Base-by-base conservation (phyloP, 2,329 filamentous ascomycete genomes). In the Mariannaea sp. region DNA sequence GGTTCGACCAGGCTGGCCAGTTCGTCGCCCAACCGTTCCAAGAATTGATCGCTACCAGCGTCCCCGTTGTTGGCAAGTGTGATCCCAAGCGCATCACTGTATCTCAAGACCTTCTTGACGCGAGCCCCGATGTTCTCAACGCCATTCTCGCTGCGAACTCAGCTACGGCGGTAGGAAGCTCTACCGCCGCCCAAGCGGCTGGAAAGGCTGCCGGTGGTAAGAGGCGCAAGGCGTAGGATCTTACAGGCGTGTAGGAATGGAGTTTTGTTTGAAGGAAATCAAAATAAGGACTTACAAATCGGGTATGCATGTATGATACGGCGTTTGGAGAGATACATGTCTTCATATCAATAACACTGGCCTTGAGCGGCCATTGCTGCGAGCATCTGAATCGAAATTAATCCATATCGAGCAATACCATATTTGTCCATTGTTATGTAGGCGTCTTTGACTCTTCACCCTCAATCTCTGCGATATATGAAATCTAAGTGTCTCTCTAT, bases 1-100 rank as follows among this genome's bases (percentile, higher is more conserved):
- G 89, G 88, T 94, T 93, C 64, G 88, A 95, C 71, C 76, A 75
- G 49, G 76, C 79, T 33, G 90, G 90, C 43, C 82, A 80, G 70
- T 92, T 94, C 69, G 81, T 92, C 39, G 81, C 84, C 7, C 77
- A 83, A 61, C 89, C 90, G 5, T 92, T 94, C 73, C 90, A 94
- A 79, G 82, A 86, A 68, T 84, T 90, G 75, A 77, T 94, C 41
- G 89, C 88, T 9, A 80, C 80, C n/a, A 79, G 81, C 33, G 78
- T 93, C 3, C 82, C 85, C 1, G 68, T 81, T 26, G 80, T 93
- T 56, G 89, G 86, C 44, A 79, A 78, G 61, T 79, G 80, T 26
- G 89, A 93, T 65, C 81, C 85, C 30, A 81, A 82, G 70, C 78
- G 80, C 50, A 77, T 78, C n/a, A 68, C 68, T 32, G 67, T 70